Percentiles rank a stretch among this genome's conserved stretches.
These are phyloP conservation scores for Crepidotus variabilis DNA, from an alignment of 768 basidiomycete genomes.

Conservation along the genomic window DNA sequence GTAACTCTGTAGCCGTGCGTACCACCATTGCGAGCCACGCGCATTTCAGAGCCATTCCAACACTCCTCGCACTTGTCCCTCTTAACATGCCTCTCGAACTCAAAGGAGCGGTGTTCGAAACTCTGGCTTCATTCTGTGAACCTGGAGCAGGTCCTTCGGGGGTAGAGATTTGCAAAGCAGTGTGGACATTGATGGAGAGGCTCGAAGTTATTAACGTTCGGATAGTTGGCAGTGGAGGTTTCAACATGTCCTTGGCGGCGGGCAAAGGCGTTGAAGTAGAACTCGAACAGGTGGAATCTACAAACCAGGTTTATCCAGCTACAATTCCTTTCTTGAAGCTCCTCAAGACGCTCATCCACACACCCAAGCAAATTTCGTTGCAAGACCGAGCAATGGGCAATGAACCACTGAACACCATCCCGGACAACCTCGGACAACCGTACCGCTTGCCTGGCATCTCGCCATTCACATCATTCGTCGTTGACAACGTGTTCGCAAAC, in stretches of 20 bases:
- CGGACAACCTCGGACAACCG: slow-evolving; percentile 75
- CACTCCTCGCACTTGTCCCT: slow-evolving; percentile 74
- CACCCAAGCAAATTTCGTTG: slow-evolving; percentile 66
- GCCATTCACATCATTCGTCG: slow-evolving; percentile 81
- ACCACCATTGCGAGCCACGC: slow-evolving; percentile 72
- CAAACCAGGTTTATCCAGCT: slow-evolving; percentile 76
- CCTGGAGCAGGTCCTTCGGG: slow-evolving; percentile 73
- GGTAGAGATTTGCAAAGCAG: slow-evolving; percentile 75
- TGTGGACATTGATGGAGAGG: slow-evolving; percentile 84
- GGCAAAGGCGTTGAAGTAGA: slow-evolving; percentile 83
- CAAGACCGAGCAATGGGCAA: slow-evolving; percentile 55
- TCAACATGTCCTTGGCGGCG: slow-evolving; percentile 44
- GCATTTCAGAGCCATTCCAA: slow-evolving; percentile 79
- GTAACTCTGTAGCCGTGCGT: slow-evolving; percentile 73
- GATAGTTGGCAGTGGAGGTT: slow-evolving; percentile 30
- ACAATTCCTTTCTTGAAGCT: slow-evolving; percentile 87
- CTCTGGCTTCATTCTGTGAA: slow-evolving; percentile 77
- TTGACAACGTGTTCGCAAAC: slow-evolving; percentile 85
- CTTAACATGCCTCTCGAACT: slow-evolving; percentile 85
- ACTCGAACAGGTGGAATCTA: slow-evolving; percentile 82
- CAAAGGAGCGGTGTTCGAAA: slow-evolving; percentile 81
- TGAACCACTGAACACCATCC: slow-evolving; percentile 69
- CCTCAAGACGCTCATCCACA: slow-evolving; percentile 79
- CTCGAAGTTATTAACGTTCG: slow-evolving; percentile 81
- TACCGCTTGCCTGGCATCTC: slow-evolving; percentile 77